Percentiles rank a stretch among this genome's conserved stretches.
These are phyloP conservation scores for Tanacetum coccineum DNA, from an alignment of 129 eudicot genomes.

Conservation along the genomic window DNA sequence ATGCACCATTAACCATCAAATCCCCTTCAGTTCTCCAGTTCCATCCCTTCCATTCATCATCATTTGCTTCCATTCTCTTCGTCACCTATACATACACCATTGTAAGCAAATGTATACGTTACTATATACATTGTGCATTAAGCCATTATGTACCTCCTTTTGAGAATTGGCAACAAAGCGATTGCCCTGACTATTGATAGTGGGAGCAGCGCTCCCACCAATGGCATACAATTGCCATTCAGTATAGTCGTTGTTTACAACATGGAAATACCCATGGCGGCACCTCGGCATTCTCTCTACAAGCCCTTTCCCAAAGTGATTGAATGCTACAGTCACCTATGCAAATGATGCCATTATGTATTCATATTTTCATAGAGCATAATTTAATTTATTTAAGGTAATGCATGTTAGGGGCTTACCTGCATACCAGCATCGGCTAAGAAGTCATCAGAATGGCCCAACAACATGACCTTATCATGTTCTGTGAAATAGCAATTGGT, in stretches of 20 bases:
- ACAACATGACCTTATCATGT: conserved; percentile 76
- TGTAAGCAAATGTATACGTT: neutral
- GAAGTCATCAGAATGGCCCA: conserved; percentile 68
- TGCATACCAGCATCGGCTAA: conserved; percentile 82
- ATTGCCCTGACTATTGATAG: conserved; percentile 92
- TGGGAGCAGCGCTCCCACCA: conserved; percentile 93
- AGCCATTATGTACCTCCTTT: conserved; percentile 59
- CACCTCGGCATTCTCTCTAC: conserved; percentile 89
- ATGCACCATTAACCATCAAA: conserved; percentile 82
- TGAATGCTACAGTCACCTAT: conserved; percentile 87
- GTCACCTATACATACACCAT: conserved; percentile 54
- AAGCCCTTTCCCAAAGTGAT: conserved; percentile 70
- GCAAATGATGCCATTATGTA: neutral
- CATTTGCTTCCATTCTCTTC: conserved; percentile 61
- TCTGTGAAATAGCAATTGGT: conserved; percentile 70
- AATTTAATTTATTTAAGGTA: neutral
- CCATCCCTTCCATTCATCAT: conserved; percentile 70
- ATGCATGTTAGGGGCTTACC: conserved; percentile 34
- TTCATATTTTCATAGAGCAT: neutral
- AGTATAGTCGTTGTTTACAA: conserved; percentile 80
- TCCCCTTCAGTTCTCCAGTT: conserved; percentile 90
- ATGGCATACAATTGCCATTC: conserved; percentile 90
- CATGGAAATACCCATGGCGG: conserved; percentile 85
- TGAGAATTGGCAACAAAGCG: conserved; percentile 70
- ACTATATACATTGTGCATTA: neutral